phyloP scores from a whole-genome alignment of 139 green algal species.

The Astrephomene gubernaculifera region DNA sequence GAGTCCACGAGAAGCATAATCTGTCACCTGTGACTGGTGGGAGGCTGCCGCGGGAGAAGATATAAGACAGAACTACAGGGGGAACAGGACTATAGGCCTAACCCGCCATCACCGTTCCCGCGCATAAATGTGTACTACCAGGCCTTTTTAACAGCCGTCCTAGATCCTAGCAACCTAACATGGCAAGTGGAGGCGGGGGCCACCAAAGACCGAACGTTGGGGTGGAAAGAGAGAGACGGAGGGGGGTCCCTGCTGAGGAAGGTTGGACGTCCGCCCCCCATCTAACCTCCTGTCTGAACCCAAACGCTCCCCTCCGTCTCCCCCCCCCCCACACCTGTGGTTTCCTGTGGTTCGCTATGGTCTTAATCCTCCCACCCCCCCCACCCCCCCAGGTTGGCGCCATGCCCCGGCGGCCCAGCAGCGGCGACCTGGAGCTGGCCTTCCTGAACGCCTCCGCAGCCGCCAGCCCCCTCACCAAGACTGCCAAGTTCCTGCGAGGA shows the following conservation, averaged over 20 bases:
- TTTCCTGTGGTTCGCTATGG: neutral
- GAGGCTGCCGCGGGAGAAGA: too few species aligned
- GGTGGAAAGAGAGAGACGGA: neutral
- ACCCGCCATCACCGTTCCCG: too few species aligned
- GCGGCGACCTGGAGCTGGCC: slow-evolving; percentile 66
- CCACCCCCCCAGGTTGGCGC: slow-evolving; percentile 60
- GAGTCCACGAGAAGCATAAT: too few species aligned
- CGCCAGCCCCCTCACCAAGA: slow-evolving; percentile 65
- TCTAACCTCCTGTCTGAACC: neutral
- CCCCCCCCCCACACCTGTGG: neutral
- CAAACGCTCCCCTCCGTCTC: neutral
- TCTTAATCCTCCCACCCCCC: neutral
- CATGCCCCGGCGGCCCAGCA: slow-evolving; percentile 55
- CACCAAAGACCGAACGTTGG: neutral
- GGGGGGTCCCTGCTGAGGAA: neutral
- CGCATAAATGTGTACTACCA: too few species aligned
- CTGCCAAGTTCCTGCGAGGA: slow-evolving; percentile 60
- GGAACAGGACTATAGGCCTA: too few species aligned
- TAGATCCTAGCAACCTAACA: too few species aligned
- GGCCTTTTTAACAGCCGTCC: too few species aligned
- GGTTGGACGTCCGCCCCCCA: neutral
- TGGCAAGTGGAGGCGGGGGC: neutral
- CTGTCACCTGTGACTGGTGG: too few species aligned
- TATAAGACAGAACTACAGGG: too few species aligned
- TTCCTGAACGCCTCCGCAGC: slow-evolving; percentile 74